Base-by-base conservation (phyloP, 768 basidiomycete species). In the Phylloporus arenicola region DNA sequence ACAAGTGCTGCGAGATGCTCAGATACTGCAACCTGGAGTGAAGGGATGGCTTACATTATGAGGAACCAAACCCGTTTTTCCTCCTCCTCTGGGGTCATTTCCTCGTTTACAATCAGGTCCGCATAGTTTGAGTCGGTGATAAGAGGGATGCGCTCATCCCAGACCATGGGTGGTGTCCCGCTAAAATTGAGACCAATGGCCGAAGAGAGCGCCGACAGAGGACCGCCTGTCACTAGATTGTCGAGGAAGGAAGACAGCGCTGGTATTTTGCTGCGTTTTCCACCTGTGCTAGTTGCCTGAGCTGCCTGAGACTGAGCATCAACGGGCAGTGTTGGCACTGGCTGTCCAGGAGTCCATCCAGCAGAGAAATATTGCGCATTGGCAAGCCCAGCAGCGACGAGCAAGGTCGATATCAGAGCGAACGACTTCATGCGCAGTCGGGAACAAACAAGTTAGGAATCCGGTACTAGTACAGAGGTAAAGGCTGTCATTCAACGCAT, bases 41-140 rank as follows among this genome's bases (percentile, higher is more conserved):
- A 42, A 48, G 52, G 11, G 19, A 45, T 13, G 2, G 72, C 83
- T 57, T 63, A 92, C 92, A 94, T 77, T 48, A 89, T 65, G 29
- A 92, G 65, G 55, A 86, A 75, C 92, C 92, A 95, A 11, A 83
- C 76, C 40, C 90, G 75, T 34, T 83, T 71, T 51, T 75, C 69
- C 59, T 83, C 82, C 63, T 88, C 82, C 54, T 86, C 78, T 44
- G 75, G 69, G 13, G 77, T 75, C 58, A 92, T 65, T 14, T 68
- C 58, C 67, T 92, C 91, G 48, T 88, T 80, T 30, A 83, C 78
- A 52, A 93, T 78, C 44, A 88, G 30, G 25, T 87, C 82, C 24
- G 78, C 70, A 63, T 79, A 93, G 65, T 90, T 93, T 43, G 83
- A 75, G 67, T 94, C 92, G 45, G 86, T 90, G 67, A 95, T 81